These are phyloP conservation scores for Neobulgaria alba DNA, from an alignment of 2,329 filamentous ascomycete species.

Conservation along the genomic window DNA sequence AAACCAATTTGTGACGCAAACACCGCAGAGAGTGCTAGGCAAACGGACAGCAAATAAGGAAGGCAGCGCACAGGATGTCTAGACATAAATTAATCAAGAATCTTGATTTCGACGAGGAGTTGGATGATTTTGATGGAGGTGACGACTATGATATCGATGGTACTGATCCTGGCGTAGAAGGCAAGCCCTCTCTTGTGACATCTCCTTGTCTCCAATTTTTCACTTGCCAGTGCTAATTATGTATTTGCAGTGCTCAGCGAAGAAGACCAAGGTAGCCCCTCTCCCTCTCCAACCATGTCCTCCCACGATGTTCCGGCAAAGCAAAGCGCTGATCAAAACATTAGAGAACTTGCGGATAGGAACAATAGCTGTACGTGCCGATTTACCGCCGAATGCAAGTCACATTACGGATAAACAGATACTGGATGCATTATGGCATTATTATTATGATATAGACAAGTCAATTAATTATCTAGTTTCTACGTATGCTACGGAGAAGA, in stretches of 20 bases:
- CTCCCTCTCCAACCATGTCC: slow-evolving; percentile 2
- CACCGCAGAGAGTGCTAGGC: too few relatives aligned
- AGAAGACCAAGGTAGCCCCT: slow-evolving; percentile 30
- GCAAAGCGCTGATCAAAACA: background rate
- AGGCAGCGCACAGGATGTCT: slow-evolving; percentile 33
- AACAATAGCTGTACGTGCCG: slow-evolving; percentile 56
- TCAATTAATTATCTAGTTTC: slow-evolving; percentile 71
- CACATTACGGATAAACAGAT: slow-evolving; percentile 61
- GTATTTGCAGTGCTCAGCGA: slow-evolving; percentile 25
- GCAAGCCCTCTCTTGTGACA: slow-evolving; percentile 16
- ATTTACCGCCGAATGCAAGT: slow-evolving; percentile 49
- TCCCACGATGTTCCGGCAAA: background rate
- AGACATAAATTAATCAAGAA: slow-evolving; percentile 33
- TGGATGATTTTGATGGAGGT: slow-evolving; percentile 42
- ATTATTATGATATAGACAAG: slow-evolving; percentile 89
- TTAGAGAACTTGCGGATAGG: slow-evolving; percentile 53
- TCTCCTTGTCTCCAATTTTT: background rate
- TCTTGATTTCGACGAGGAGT: slow-evolving; percentile 37
- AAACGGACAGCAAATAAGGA: too few relatives aligned
- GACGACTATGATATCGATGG: slow-evolving; percentile 35
- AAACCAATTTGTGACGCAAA: too few relatives aligned
- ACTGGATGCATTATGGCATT: slow-evolving; percentile 87
- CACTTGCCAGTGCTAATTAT: slow-evolving; percentile 4
- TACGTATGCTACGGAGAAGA: slow-evolving; percentile 30
- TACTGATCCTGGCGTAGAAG: slow-evolving; percentile 25